phyloP scores from a whole-genome alignment of 2,329 filamentous ascomycete species.

The Arthrobotrys entomopaga region DNA sequence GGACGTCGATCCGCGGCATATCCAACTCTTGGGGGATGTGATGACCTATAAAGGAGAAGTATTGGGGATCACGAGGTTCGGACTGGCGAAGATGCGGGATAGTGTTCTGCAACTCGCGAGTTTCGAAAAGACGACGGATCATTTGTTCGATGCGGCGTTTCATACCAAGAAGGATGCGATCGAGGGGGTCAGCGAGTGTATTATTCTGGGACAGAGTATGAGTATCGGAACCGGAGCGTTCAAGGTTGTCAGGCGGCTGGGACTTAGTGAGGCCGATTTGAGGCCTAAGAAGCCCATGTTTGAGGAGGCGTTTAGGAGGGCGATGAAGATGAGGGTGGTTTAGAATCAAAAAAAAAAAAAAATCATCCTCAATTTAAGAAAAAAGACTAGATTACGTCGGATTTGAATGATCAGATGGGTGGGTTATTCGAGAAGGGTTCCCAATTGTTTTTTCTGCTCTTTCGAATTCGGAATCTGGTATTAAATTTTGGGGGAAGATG shows the following conservation, averaged over 20 bases:
- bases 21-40: conserved; percentile 95
- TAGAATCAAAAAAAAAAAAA: too few species aligned
- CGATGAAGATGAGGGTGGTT: conserved; percentile 31
- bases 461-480: neutral
- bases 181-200: conserved; percentile 93
- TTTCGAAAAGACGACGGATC: conserved; percentile 98
- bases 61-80: conserved; percentile 94
- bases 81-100: conserved; percentile 95
- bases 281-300: conserved; percentile 71
- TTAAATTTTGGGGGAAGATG: neutral
- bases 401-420: neutral
- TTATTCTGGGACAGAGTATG: conserved; percentile 97
- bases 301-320: conserved; percentile 67
- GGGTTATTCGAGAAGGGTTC: neutral
- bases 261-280: conserved; percentile 72
- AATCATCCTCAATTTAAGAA: too few species aligned
- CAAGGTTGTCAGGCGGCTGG: conserved; percentile 82
- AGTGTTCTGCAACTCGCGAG: conserved; percentile 91
- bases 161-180: conserved; percentile 92
- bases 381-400: neutral
- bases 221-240: conserved; percentile 89
- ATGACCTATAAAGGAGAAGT: conserved; percentile 99
- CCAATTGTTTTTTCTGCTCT: conserved; percentile 11
- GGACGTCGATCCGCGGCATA: conserved; percentile 96
- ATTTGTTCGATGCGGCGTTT: conserved; percentile 92